phyloP scores from a whole-genome alignment of 2,329 filamentous ascomycete genomes.

The Penicillium aurantiogriseum region DNA sequence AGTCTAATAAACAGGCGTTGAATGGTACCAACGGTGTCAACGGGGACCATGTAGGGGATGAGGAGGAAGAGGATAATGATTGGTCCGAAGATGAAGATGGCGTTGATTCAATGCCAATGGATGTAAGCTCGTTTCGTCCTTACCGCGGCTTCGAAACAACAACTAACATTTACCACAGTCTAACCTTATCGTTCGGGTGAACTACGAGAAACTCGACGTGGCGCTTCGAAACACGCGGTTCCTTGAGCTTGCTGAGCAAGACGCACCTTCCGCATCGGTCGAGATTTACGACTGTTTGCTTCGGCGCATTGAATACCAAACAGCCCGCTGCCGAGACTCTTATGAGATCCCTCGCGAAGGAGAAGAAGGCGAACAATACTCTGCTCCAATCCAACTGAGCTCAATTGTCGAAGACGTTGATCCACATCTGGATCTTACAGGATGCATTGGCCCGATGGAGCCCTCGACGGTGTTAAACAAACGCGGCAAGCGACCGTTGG shows the following conservation, averaged over 20 bases:
- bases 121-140: constrained; percentile 29
- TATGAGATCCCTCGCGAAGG: constrained; percentile 41
- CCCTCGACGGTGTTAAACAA: constrained; percentile 24
- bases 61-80: constrained; percentile 36
- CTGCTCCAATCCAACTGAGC: constrained; percentile 35
- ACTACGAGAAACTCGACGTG: constrained; percentile 80
- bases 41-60: constrained; percentile 29
- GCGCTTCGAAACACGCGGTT: constrained; percentile 77
- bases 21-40: constrained; percentile 26
- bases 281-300: constrained; percentile 76
- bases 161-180: constrained; percentile 51
- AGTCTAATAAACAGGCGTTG: constrained; percentile 18
- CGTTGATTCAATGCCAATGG: constrained; percentile 37
- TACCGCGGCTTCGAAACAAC: constrained; percentile 11
- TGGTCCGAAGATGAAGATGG: constrained; percentile 39
- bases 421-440: constrained; percentile 37
- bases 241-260: constrained; percentile 67
- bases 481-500: constrained; percentile 34
- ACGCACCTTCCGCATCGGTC: constrained; percentile 70
- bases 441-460: constrained; percentile 36
- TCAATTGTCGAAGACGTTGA: constrained; percentile 40
- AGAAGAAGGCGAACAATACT: constrained; percentile 43
- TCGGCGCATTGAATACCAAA: constrained; percentile 65
- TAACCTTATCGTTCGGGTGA: constrained; percentile 72
- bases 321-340: constrained; percentile 61